phyloP scores from a whole-genome alignment of 1,284 basidiomycete species.

The Lentinus polychrous region DNA sequence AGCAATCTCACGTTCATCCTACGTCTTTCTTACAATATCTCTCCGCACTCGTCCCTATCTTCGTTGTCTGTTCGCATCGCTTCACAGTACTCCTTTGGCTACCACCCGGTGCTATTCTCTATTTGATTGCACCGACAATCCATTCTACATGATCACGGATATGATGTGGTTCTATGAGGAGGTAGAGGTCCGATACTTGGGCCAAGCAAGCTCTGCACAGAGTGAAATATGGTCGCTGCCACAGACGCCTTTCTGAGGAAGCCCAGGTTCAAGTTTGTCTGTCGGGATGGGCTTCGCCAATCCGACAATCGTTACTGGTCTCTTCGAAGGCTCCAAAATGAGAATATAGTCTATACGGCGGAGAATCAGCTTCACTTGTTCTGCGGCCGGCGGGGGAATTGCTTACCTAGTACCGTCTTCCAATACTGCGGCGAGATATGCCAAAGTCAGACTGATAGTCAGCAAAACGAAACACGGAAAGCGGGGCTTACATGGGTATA shows the following conservation, averaged over 20 bases:
- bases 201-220: constrained; percentile 44
- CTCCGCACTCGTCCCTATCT: too few species aligned
- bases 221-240: constrained; percentile 88
- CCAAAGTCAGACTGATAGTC: not conserved
- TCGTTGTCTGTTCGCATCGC: too few species aligned
- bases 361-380: not conserved
- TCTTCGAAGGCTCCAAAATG: constrained; percentile 40
- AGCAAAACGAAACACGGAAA: not conserved
- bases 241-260: constrained; percentile 76
- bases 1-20: too few species aligned
- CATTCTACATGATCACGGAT: not conserved
- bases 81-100: too few species aligned
- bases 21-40: too few species aligned
- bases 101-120: too few species aligned
- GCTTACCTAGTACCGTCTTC: constrained; percentile 70
- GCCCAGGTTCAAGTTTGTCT: constrained; percentile 62
- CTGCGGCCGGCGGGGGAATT: constrained; percentile 1
- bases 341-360: constrained; percentile 77
- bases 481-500: constrained; percentile 46
- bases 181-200: constrained; percentile 3
- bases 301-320: constrained; percentile 42
- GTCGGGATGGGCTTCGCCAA: constrained; percentile 61
- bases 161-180: not conserved
- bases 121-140: too few species aligned
- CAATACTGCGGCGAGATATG: constrained; percentile 46